A percentile compares a stretch with the other conserved stretches of the same genome.
phyloP scores from a whole-genome alignment of 2,329 filamentous ascomycete species.

The Epichloe amarillans region DNA sequence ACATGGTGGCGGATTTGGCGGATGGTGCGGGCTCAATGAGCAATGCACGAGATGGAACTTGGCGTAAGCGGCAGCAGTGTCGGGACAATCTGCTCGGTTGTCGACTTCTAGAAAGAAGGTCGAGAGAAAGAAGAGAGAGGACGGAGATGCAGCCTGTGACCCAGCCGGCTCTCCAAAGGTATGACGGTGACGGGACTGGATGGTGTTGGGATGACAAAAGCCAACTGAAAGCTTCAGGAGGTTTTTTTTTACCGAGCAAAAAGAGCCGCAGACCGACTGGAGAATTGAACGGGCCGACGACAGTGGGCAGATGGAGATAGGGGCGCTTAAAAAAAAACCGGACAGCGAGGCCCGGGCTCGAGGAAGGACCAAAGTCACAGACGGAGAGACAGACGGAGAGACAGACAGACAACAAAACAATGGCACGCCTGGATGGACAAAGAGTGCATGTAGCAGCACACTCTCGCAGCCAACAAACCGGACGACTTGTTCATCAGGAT shows the following conservation, averaged over 20 bases:
- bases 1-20: conserved; percentile 19
- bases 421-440: too few species aligned
- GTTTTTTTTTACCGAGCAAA: conserved; percentile 10
- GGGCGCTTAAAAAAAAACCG: neutral
- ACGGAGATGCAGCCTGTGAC: conserved; percentile 22
- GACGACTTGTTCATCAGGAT: too few species aligned
- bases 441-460: too few species aligned
- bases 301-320: neutral
- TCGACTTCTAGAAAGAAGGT: conserved; percentile 9
- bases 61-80: conserved; percentile 6
- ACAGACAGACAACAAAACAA: too few species aligned
- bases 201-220: conserved; percentile 11
- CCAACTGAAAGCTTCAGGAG: conserved; percentile 16
- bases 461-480: too few species aligned
- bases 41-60: conserved; percentile 7
- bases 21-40: conserved; percentile 8
- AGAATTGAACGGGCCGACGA: conserved; percentile 10
- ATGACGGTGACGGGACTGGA: conserved; percentile 11
- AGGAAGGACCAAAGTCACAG: neutral
- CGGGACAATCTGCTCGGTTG: conserved; percentile 7
- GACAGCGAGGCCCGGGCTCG: neutral
- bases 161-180: conserved; percentile 19
- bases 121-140: conserved; percentile 11
- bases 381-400: neutral
- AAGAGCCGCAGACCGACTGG: conserved; percentile 12